Conservation (phyloP, 805 yeast genomes). For the Pichia nakasei region DNA sequence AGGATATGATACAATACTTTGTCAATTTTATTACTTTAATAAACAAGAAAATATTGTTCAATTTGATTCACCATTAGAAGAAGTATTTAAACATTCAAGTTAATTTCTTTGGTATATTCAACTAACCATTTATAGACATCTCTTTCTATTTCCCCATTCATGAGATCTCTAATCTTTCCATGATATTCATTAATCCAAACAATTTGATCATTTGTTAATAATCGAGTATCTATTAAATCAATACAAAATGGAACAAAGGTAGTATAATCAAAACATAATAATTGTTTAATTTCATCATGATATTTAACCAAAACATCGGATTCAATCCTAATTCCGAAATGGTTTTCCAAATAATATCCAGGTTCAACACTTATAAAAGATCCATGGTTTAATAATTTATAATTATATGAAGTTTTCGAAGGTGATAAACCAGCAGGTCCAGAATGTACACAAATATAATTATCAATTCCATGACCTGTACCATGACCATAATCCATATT, state of each 20-base stretch:
- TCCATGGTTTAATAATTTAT: conserved; percentile 52
- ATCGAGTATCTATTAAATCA: conserved; percentile 52
- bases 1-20: conserved; percentile 29
- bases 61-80: conserved; percentile 40
- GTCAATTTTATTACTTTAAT: conserved; percentile 35
- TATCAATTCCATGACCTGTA: conserved; percentile 96
- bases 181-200: conserved; percentile 66
- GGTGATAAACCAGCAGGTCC: conserved; percentile 81
- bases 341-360: conserved; percentile 86
- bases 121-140: conserved; percentile 62
- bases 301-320: conserved; percentile 58
- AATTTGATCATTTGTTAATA: conserved; percentile 56
- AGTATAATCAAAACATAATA: conserved; percentile 67
- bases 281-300: conserved; percentile 32
- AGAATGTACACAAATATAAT: conserved; percentile 86
- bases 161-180: conserved; percentile 40
- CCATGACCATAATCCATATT: conserved; percentile 92
- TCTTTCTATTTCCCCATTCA: conserved; percentile 48
- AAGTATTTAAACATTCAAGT: conserved; percentile 12
- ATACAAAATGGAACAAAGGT: conserved; percentile 82
- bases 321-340: conserved; percentile 84
- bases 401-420: conserved; percentile 24
- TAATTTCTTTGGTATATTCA: conserved; percentile 40
- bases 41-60: conserved; percentile 27
- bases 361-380: conserved; percentile 88